Evolutionary conservation across 139 green algal species (phyloP).

Genomic region (Edaphochlamys debaryana): DNA sequence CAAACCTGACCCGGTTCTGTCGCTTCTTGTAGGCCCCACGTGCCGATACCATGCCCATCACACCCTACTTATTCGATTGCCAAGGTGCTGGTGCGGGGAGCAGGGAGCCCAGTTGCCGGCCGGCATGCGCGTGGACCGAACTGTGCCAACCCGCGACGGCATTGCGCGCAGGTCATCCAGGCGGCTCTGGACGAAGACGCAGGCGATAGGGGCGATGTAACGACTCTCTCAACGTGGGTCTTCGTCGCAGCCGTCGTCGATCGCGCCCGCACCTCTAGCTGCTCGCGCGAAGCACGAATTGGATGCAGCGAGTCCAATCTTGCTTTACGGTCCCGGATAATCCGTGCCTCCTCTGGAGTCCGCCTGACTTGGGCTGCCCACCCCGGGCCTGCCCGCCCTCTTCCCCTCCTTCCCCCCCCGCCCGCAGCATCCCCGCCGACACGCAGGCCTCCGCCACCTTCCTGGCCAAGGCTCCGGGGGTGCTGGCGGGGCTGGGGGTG

Average conservation of each 20-base stretch:
- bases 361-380: too few species aligned
- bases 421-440: constrained; percentile 76
- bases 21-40: constrained; percentile 20
- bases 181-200: constrained; percentile 81
- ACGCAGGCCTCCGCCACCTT: constrained; percentile 86
- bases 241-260: too few species aligned
- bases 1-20: too few species aligned
- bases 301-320: too few species aligned
- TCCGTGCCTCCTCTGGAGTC: too few species aligned
- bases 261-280: too few species aligned
- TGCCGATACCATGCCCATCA: constrained; percentile 67
- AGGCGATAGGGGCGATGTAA: constrained; percentile 89
- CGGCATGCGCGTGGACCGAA: not conserved
- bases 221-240: constrained; percentile 89
- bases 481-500: constrained; percentile 90
- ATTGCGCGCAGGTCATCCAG: constrained; percentile 49
- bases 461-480: constrained; percentile 90
- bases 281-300: too few species aligned
- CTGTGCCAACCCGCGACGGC: too few species aligned
- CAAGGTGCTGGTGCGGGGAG: constrained; percentile 39
- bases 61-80: constrained; percentile 86
- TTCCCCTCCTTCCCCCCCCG: too few species aligned
- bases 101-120: too few species aligned
- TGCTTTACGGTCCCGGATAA: too few species aligned
- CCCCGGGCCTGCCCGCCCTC: too few species aligned